Base-by-base conservation (phyloP, 2,329 filamentous ascomycete genomes). In the Teratosphaeria gauchensis region DNA sequence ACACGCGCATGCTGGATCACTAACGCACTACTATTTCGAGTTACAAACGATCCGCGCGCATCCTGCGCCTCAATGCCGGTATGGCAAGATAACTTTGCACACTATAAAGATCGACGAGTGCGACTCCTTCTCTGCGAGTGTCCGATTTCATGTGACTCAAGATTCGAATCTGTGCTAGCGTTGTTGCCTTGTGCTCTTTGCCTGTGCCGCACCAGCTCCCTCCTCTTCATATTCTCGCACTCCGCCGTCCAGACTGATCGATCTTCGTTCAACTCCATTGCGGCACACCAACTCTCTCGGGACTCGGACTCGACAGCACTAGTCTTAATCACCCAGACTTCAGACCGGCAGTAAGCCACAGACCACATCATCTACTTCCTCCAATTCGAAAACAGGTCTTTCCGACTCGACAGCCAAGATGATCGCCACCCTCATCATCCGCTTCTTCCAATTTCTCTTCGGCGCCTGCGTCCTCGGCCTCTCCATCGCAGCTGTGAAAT, bases 401-500 rank as follows among this genome's bases (percentile, higher is more conserved):
- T 28, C 24, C 24, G 24, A 28, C 35, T 42, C 35, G 5, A 16
- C 24, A 28, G 11, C 12, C 16, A 58, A 28, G 3, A 58, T 58
- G 57, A 8, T 58, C 53, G 57, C 56, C 54, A 58, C 57, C 38
- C 52, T 63, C n/a, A 42, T 61, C 56, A 53, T 55, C 19, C 64
- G 63, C 38, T 42, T 55, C 31, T 48, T 62, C 48, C 66, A 67
- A 56, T 24, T 68, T 42, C 38, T 68, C 56, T 68, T 66, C 62
- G 63, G 62, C 54, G 64, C 61, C 56, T 58, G 67, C 42, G 66
- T 69, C 31, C 65, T 70, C 51, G 66, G 61, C 21, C 61, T 69
- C 35, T 68, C 67, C 7, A 63, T 68, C 56, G 54, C 28, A 28
- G 63, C 68, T 1, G 58, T 64, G 52, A 58, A 65, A 55, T 63